phyloP scores from a whole-genome alignment of 257 asterid genomes.

The Penstemon newberryi region DNA sequence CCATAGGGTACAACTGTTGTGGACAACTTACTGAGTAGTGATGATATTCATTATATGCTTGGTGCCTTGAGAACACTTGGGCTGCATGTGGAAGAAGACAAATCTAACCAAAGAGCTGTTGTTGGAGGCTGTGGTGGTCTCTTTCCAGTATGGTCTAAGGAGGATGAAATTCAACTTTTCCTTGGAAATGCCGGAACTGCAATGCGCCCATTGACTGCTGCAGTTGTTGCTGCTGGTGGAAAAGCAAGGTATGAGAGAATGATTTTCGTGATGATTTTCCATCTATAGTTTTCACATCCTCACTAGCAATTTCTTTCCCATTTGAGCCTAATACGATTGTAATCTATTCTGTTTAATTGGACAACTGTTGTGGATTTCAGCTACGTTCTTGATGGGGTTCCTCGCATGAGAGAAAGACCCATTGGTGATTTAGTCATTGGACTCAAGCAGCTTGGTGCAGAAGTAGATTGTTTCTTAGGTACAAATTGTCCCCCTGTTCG shows the following conservation, averaged over 20 bases:
- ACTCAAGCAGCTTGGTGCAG: slow-evolving; percentile 97
- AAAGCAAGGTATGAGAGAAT: slow-evolving; percentile 54
- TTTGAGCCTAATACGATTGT: neutral
- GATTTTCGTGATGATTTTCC: slow-evolving; percentile 7
- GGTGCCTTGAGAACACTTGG: slow-evolving; percentile 92
- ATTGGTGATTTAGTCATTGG: slow-evolving; percentile 94
- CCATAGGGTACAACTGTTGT: slow-evolving; percentile 86
- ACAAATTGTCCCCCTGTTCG: slow-evolving; percentile 97
- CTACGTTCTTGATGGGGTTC: slow-evolving; percentile 96
- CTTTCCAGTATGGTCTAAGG: slow-evolving; percentile 75
- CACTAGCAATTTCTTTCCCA: neutral
- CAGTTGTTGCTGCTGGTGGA: slow-evolving; percentile 95
- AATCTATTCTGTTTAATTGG: slow-evolving; percentile 5
- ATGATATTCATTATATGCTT: slow-evolving; percentile 92
- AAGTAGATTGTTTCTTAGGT: slow-evolving; percentile 80
- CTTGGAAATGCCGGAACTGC: slow-evolving; percentile 99
- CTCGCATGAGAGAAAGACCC: slow-evolving; percentile 99
- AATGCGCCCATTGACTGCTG: slow-evolving; percentile 98
- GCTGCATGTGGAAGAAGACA: slow-evolving; percentile 74
- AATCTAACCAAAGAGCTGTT: slow-evolving; percentile 64
- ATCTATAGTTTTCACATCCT: slow-evolving; percentile 5
- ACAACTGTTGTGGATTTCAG: slow-evolving; percentile 42
- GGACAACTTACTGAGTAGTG: slow-evolving; percentile 87
- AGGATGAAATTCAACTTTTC: slow-evolving; percentile 78
- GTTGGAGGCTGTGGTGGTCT: slow-evolving; percentile 88